These are phyloP conservation scores for Rhododendron vialii DNA, from an alignment of 148 eudicot species.

Conservation along the genomic window DNA sequence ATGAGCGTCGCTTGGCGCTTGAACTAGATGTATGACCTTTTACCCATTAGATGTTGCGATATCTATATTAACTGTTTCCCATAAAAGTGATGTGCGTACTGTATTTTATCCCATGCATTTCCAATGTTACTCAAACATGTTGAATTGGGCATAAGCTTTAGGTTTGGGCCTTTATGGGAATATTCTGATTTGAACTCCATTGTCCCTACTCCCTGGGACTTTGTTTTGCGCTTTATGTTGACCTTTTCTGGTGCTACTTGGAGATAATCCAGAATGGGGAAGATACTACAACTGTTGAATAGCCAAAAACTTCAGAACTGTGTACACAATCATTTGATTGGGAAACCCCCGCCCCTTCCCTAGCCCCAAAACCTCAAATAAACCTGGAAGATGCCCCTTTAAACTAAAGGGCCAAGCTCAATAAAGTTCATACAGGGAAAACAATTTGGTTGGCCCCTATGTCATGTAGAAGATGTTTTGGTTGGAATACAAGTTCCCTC, in stretches of 20 bases:
- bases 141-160: background rate
- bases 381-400: background rate
- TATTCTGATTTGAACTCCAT: background rate
- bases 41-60: background rate
- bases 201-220: background rate
- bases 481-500: background rate
- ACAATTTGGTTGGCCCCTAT: background rate
- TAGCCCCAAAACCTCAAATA: background rate
- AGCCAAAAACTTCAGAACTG: background rate
- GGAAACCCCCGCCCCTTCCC: background rate
- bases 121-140: background rate
- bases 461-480: background rate
- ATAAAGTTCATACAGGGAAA: background rate
- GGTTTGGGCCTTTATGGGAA: background rate
- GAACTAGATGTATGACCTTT: conserved; percentile 81
- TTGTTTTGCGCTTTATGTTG: background rate
- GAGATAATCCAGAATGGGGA: background rate
- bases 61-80: background rate
- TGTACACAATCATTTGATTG: background rate
- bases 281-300: background rate
- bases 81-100: background rate
- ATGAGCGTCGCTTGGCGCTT: conserved; percentile 96
- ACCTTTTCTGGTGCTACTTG: conserved; percentile 4
- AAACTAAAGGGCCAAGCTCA: background rate
- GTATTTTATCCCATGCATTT: background rate